phyloP scores from a whole-genome alignment of 257 asterid species.

The Linderniella brevidens region DNA sequence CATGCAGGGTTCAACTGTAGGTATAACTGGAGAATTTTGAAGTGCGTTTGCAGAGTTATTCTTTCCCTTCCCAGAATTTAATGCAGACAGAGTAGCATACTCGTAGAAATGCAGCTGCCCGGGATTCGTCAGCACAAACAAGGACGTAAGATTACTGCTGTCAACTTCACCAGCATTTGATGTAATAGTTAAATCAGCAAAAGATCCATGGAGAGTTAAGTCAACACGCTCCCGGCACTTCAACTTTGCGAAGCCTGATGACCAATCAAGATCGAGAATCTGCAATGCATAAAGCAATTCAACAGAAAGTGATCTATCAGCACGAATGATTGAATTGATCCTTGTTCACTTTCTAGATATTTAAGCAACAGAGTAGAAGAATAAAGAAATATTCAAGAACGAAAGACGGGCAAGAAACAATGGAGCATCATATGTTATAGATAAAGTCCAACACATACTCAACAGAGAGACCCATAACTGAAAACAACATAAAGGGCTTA shows the following conservation, averaged over 20 bases:
- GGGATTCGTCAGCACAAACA: conserved; percentile 72
- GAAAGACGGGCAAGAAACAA: too few relatives aligned
- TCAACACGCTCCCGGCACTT: conserved; percentile 74
- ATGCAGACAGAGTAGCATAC: conserved; percentile 36
- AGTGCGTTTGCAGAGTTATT: conserved; percentile 28
- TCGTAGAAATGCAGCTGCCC: conserved; percentile 74
- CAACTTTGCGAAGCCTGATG: conserved; percentile 63
- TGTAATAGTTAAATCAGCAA: conserved; percentile 52
- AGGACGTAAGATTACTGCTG: conserved; percentile 24
- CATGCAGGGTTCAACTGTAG: conserved; percentile 70
- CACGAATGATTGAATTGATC: too few relatives aligned
- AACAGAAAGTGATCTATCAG: background rate
- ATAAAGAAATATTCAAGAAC: too few relatives aligned
- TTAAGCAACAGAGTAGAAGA: too few relatives aligned
- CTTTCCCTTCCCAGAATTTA: conserved; percentile 46
- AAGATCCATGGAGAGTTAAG: conserved; percentile 78
- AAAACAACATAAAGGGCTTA: too few relatives aligned
- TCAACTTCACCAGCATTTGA: conserved; percentile 35
- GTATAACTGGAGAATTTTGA: conserved; percentile 53
- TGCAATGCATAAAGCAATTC: conserved; percentile 22
- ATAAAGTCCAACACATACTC: too few relatives aligned
- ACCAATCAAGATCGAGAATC: conserved; percentile 95
- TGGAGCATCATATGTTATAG: too few relatives aligned
- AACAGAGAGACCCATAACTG: too few relatives aligned
- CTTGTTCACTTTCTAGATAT: conserved; percentile 1